phyloP scores from a whole-genome alignment of 768 basidiomycete species.

The Hygrophorus pudorinus region DNA sequence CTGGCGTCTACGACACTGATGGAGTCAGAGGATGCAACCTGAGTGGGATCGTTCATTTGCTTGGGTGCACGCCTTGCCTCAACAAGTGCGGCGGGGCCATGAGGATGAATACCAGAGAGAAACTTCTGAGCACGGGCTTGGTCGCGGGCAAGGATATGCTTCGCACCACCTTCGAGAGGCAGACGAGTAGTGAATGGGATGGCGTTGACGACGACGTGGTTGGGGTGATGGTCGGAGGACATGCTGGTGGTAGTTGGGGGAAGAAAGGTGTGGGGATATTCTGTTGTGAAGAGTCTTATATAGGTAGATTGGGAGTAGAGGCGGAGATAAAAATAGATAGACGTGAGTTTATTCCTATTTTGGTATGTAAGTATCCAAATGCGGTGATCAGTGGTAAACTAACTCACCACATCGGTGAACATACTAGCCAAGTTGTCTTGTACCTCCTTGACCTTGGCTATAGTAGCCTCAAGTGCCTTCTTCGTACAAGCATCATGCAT shows the following conservation, averaged over 20 bases:
- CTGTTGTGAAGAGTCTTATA: not conserved
- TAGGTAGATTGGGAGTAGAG: not conserved
- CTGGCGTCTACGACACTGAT: constrained; percentile 52
- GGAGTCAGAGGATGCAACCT: constrained; percentile 18
- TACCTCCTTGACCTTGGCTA: no score
- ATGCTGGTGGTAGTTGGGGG: constrained; percentile 15
- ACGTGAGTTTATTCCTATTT: not conserved
- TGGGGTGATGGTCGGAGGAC: constrained; percentile 14
- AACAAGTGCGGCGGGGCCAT: constrained; percentile 34
- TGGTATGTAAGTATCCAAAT: no score
- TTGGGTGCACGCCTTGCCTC: constrained; percentile 17
- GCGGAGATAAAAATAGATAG: not conserved
- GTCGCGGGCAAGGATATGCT: constrained; percentile 43
- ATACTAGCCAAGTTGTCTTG: no score
- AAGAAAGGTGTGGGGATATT: not conserved
- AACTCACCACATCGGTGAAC: no score
- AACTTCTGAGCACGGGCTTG: constrained; percentile 45
- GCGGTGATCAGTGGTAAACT: no score
- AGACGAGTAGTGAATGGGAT: constrained; percentile 39
- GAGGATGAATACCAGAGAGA: constrained; percentile 41
- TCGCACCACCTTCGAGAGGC: constrained; percentile 24
- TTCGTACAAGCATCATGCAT: no score
- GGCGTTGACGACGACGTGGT: constrained; percentile 21
- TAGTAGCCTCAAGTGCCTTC: no score
- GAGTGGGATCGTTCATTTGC: no score